phyloP scores from a whole-genome alignment of 1,139 yeast species.

The Lodderomyces pseudojiufengensis region DNA sequence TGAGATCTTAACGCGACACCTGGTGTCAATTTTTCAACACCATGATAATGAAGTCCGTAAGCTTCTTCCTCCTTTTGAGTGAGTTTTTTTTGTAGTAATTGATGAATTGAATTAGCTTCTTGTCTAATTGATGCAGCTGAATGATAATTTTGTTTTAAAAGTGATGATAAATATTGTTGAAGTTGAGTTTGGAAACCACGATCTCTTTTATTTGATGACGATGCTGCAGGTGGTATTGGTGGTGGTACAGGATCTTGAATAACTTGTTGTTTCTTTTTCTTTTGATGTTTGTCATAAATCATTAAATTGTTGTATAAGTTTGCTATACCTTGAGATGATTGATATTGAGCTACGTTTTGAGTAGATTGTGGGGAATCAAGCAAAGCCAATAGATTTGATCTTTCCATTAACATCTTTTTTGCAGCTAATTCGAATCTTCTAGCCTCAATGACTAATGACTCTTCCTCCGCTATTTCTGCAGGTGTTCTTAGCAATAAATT shows the following conservation, averaged over 20 bases:
- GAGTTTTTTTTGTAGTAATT: conserved; percentile 51
- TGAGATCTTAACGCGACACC: conserved; percentile 82
- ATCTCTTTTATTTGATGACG: conserved; percentile 49
- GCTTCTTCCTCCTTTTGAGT: conserved; percentile 79
- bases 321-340: conserved; percentile 85
- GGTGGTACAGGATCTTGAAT: conserved; percentile 56
- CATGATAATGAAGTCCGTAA: conserved; percentile 79
- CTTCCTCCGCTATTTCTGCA: conserved; percentile 97
- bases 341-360: conserved; percentile 71
- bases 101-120: conserved; percentile 40
- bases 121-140: conserved; percentile 24
- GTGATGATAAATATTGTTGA: conserved; percentile 40
- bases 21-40: conserved; percentile 65
- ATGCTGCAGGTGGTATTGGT: conserved; percentile 54
- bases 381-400: conserved; percentile 72
- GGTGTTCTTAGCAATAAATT: conserved; percentile 80
- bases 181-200: conserved; percentile 51
- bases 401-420: conserved; percentile 78
- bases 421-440: conserved; percentile 91
- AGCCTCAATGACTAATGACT: conserved; percentile 87
- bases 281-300: conserved; percentile 65
- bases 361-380: conserved; percentile 88
- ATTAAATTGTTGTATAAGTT: conserved; percentile 79
- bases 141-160: conserved; percentile 35
- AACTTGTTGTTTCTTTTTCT: conserved; percentile 42